A percentile compares a stretch with the other conserved stretches of the same genome.
Conservation (phyloP, 2,329 filamentous ascomycete species). For the Aspergillus hiratsukae region DNA sequence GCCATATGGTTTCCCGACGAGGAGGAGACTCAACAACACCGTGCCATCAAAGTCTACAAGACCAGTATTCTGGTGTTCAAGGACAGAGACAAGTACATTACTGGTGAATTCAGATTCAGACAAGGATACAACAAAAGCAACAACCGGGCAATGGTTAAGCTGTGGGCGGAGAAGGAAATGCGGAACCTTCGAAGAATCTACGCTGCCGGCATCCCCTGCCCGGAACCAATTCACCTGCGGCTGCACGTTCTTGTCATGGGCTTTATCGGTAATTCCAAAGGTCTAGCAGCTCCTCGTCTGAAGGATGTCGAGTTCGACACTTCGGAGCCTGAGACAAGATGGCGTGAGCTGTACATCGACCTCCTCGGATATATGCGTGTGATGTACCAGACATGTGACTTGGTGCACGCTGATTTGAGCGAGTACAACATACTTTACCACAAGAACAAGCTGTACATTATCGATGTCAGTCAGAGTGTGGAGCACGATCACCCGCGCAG, state of each 20-base stretch:
- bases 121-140: conserved; percentile 90
- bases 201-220: conserved; percentile 79
- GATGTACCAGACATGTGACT: conserved; percentile 84
- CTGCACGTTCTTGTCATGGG: conserved; percentile 95
- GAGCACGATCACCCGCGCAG: conserved; percentile 93
- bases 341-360: conserved; percentile 75
- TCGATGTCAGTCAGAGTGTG: conserved; percentile 95
- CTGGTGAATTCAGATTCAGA: conserved; percentile 88
- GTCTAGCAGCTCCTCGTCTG: conserved; percentile 80
- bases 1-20: conserved; percentile 62
- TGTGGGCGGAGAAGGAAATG: conserved; percentile 99
- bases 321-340: conserved; percentile 65
- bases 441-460: conserved; percentile 77
- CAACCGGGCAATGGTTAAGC: conserved; percentile 93
- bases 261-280: conserved; percentile 82
- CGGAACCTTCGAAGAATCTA: conserved; percentile 84
- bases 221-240: conserved; percentile 82
- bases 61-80: conserved; percentile 97
- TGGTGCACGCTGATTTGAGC: conserved; percentile 94
- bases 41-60: conserved; percentile 98
- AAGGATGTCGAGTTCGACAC: conserved; percentile 75
- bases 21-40: conserved; percentile 55
- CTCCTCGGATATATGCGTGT: conserved; percentile 83
- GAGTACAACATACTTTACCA: conserved; percentile 98
- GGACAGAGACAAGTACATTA: conserved; percentile 92